Evolutionary conservation across 805 yeast species (phyloP).

Genomic region (Metschnikowia bowlesiae): DNA sequence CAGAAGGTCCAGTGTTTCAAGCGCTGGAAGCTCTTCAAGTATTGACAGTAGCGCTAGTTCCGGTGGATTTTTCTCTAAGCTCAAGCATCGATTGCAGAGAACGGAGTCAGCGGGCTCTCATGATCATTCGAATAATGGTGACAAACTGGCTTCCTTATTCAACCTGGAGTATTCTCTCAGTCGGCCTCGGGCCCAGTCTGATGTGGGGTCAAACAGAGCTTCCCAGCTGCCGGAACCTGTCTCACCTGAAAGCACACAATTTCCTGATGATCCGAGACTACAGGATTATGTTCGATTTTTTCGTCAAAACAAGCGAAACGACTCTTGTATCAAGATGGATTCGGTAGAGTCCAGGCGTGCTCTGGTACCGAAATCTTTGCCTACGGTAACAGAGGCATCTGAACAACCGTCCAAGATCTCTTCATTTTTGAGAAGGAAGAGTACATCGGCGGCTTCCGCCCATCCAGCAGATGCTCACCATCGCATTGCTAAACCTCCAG

Average conservation of each 20-base stretch:
- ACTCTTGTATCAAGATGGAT: slow-evolving; percentile 5
- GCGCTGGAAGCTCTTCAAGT: slow-evolving; percentile 16
- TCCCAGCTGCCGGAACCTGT: background rate
- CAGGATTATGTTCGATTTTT: slow-evolving; percentile 36
- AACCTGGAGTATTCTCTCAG: background rate
- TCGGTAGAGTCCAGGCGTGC: background rate
- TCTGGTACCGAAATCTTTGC: background rate
- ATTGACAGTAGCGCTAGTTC: slow-evolving; percentile 12
- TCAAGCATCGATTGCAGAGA: slow-evolving; percentile 30
- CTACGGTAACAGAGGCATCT: background rate
- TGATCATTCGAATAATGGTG: background rate
- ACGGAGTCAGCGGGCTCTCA: slow-evolving; percentile 7
- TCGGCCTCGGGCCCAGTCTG: background rate
- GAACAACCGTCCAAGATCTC: slow-evolving; percentile 19
- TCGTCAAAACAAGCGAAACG: slow-evolving; percentile 18
- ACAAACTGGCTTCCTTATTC: background rate
- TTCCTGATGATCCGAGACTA: slow-evolving; percentile 27
- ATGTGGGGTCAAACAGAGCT: slow-evolving; percentile 5
- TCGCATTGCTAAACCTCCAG: slow-evolving; percentile 1
- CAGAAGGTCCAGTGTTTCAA: slow-evolving; percentile 18
- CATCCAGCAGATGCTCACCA: background rate
- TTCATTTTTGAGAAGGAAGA: slow-evolving; percentile 28
- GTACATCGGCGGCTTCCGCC: slow-evolving; percentile 9
- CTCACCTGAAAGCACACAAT: background rate
- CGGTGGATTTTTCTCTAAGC: slow-evolving; percentile 32